These are phyloP conservation scores for Cyberlindnera galapagoensis DNA, from an alignment of 805 yeast species.

Conservation along the genomic window DNA sequence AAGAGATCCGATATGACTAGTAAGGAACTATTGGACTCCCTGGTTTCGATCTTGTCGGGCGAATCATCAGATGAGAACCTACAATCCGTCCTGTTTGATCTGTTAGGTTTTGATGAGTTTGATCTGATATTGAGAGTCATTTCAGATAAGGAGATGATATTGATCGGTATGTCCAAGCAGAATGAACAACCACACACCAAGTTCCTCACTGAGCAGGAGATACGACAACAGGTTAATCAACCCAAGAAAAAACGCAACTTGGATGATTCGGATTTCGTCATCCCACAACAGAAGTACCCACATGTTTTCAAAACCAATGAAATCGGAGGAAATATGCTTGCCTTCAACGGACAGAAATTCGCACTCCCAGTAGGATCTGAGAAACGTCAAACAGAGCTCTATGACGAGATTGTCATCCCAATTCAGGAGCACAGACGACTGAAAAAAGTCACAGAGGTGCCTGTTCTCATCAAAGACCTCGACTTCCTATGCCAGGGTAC, in stretches of 20 bases:
- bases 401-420: slow-evolving; percentile 85
- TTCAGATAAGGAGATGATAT: slow-evolving; percentile 33
- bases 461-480: slow-evolving; percentile 54
- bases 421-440: slow-evolving; percentile 46
- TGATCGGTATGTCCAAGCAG: slow-evolving; percentile 19
- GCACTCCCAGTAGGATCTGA: slow-evolving; percentile 78
- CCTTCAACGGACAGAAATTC: slow-evolving; percentile 75
- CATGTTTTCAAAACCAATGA: slow-evolving; percentile 77
- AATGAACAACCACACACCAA: slow-evolving; percentile 20
- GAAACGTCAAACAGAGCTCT: slow-evolving; percentile 48
- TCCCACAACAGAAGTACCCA: slow-evolving; percentile 55
- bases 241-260: slow-evolving; percentile 46
- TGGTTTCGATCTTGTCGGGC: slow-evolving; percentile 26
- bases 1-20: slow-evolving; percentile 29
- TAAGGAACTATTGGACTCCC: slow-evolving; percentile 27
- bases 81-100: slow-evolving; percentile 70
- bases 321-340: slow-evolving; percentile 60
- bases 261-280: slow-evolving; percentile 40
- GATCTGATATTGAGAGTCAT: slow-evolving; percentile 67
- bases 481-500: slow-evolving; percentile 82
- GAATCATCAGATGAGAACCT: slow-evolving; percentile 47
- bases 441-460: slow-evolving; percentile 33
- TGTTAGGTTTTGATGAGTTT: slow-evolving; percentile 80
- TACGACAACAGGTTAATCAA: slow-evolving; percentile 44
- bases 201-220: slow-evolving; percentile 47